Conservation (phyloP, 2,329 filamentous ascomycete species). For the Fusarium mangiferae region DNA sequence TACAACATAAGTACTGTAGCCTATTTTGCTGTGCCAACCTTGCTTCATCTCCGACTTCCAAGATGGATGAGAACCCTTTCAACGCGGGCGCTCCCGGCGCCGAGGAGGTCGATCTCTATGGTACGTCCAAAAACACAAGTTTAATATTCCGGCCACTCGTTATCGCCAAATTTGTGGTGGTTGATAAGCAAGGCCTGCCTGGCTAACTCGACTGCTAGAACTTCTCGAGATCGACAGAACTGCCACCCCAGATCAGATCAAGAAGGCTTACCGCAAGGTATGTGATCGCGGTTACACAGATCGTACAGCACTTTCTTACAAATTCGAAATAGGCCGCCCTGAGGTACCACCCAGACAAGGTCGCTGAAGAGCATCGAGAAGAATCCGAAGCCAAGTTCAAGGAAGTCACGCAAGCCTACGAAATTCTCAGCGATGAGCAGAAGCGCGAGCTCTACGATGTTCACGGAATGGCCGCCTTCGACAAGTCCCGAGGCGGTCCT, state of each 20-base stretch:
- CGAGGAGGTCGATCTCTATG: slow-evolving; percentile 70
- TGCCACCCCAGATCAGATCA: slow-evolving; percentile 83
- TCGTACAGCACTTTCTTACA: slow-evolving; percentile 19
- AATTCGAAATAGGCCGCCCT: slow-evolving; percentile 75
- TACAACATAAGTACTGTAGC: slow-evolving; percentile 13
- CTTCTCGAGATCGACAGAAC: slow-evolving; percentile 79
- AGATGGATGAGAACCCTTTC: slow-evolving; percentile 42
- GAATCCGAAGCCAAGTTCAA: slow-evolving; percentile 95
- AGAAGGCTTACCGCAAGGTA: slow-evolving; percentile 96
- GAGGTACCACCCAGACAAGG: slow-evolving; percentile 94
- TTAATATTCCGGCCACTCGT: neutral
- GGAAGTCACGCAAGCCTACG: slow-evolving; percentile 90
- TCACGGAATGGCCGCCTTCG: slow-evolving; percentile 96
- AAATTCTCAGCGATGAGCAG: slow-evolving; percentile 95
- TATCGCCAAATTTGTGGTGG: neutral
- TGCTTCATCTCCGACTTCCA: slow-evolving; percentile 9
- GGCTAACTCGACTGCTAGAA: slow-evolving; percentile 61
- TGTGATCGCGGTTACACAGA: slow-evolving; percentile 36
- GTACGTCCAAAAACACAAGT: slow-evolving; percentile 51
- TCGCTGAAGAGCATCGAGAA: slow-evolving; percentile 83
- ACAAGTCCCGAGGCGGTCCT: slow-evolving; percentile 74
- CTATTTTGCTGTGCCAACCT: slow-evolving; percentile 7
- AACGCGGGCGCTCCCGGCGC: slow-evolving; percentile 42
- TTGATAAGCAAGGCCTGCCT: slow-evolving; percentile 4
- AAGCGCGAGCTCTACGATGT: slow-evolving; percentile 92